Conservation (phyloP, 73 alveolate genomes). For the Effrenium voratum region DNA sequence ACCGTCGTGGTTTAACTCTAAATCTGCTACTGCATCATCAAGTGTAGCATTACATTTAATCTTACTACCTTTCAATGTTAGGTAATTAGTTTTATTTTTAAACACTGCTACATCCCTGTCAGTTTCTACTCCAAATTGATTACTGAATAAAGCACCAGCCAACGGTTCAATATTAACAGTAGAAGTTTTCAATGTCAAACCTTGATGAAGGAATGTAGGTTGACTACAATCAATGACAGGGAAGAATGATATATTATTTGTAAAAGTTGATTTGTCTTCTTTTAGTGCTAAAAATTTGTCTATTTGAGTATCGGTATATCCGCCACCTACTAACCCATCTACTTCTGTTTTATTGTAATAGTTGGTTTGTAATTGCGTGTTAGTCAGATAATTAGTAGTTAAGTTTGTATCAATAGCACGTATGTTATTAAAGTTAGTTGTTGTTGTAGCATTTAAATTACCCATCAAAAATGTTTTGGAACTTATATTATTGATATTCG, state of each 20-base stretch:
- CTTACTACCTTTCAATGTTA: background rate
- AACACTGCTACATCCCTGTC: conserved; percentile 13
- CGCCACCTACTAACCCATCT: background rate
- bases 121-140: conserved; percentile 4
- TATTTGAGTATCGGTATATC: background rate
- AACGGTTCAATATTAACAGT: background rate
- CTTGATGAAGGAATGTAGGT: conserved; percentile 9
- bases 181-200: background rate
- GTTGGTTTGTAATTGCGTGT: no score
- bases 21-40: conserved; percentile 1
- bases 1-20: background rate
- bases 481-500: background rate
- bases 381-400: no score
- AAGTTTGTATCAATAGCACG: background rate
- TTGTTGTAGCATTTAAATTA: background rate
- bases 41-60: background rate
- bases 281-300: background rate
- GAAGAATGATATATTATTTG: background rate
- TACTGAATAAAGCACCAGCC: conserved; percentile 15
- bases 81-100: background rate
- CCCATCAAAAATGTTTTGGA: background rate
- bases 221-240: no score
- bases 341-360: background rate
- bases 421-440: background rate
- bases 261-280: background rate